Evolutionary conservation across 2,329 filamentous ascomycete species (phyloP).

Genomic region (Bertia moriformis): DNA sequence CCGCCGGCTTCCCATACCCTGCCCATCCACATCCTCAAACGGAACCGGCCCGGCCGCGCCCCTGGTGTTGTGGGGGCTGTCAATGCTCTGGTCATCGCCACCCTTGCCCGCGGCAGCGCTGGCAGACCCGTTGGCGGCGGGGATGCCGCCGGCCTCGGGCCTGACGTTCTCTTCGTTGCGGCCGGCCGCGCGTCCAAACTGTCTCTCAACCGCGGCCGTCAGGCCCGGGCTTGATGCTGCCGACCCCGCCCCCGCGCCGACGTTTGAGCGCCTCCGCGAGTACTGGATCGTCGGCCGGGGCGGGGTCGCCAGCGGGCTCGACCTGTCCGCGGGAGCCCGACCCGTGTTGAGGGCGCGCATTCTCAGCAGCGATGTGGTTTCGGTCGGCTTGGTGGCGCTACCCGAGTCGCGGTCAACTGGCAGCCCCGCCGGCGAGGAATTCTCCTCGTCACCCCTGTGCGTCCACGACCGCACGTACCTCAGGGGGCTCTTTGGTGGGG

Average conservation of each 20-base stretch:
- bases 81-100: too few relatives aligned
- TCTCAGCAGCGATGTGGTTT: neutral
- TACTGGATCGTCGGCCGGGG: neutral
- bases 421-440: neutral
- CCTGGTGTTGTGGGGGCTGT: neutral
- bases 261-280: too few relatives aligned
- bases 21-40: too few relatives aligned
- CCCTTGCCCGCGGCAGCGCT: too few relatives aligned
- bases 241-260: neutral
- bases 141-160: neutral
- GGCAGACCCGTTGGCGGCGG: too few relatives aligned
- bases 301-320: neutral
- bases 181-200: neutral
- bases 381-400: neutral
- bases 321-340: neutral
- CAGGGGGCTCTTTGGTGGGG: too few relatives aligned
- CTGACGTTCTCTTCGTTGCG: neutral
- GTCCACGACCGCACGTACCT: too few relatives aligned
- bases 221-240: neutral
- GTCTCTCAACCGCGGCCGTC: neutral
- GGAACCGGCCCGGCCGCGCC: too few relatives aligned
- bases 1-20: neutral
- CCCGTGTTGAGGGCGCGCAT: neutral
- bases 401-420: neutral
- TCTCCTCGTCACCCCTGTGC: too few relatives aligned